phyloP scores from a whole-genome alignment of 2,329 filamentous ascomycete species.

The Gremmenia infestans region DNA sequence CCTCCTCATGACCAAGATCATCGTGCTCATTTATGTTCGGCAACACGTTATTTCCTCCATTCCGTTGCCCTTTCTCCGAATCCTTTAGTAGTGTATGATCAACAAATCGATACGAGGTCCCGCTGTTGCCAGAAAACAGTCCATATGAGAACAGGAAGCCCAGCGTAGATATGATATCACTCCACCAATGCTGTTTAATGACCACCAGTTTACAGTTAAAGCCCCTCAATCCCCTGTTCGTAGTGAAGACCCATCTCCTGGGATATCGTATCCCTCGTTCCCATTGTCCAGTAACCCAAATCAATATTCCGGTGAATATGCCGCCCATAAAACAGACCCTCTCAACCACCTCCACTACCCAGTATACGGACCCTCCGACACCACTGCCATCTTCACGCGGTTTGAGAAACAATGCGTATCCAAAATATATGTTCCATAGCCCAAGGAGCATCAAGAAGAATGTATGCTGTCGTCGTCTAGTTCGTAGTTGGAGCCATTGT shows the following conservation, averaged over 20 bases:
- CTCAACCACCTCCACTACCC: constrained; percentile 86
- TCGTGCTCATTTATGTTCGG: constrained; percentile 48
- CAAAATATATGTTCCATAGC: constrained; percentile 78
- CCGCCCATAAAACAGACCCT: constrained; percentile 91
- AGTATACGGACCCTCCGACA: constrained; percentile 90
- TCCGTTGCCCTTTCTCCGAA: constrained; percentile 53
- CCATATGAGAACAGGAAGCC: constrained; percentile 76
- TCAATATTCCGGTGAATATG: constrained; percentile 76
- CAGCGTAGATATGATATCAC: constrained; percentile 66
- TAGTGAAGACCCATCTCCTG: constrained; percentile 79
- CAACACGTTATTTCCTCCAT: constrained; percentile 36
- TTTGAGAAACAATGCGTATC: constrained; percentile 87
- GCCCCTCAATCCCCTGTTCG: constrained; percentile 81
- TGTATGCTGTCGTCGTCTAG: constrained; percentile 83
- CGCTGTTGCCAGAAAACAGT: constrained; percentile 61
- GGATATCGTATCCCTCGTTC: constrained; percentile 94
- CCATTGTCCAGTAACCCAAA: constrained; percentile 96
- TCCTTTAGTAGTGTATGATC: constrained; percentile 58
- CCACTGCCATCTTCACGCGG: constrained; percentile 92
- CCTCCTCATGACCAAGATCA: constrained; percentile 73
- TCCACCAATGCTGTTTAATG: constrained; percentile 76
- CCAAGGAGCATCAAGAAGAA: constrained; percentile 81
- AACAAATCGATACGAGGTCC: constrained; percentile 71
- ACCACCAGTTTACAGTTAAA: constrained; percentile 98
- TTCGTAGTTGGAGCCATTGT: constrained; percentile 86